Percentiles rank a stretch among this genome's conserved stretches.
phyloP scores from a whole-genome alignment of 2,329 filamentous ascomycete species.

The Epichloe gansuensis region DNA sequence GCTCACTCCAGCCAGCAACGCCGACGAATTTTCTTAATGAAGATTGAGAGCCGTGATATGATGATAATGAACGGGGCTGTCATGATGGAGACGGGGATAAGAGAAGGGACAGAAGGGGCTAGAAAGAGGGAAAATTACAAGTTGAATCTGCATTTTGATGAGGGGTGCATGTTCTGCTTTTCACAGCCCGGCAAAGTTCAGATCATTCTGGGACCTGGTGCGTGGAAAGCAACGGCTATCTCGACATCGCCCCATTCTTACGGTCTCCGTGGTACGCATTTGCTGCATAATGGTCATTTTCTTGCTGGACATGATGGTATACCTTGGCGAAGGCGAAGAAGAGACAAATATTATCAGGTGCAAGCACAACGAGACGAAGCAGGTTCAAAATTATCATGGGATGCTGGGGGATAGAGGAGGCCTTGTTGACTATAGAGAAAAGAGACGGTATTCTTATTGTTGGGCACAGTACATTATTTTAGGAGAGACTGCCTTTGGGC shows the following conservation, averaged over 20 bases:
- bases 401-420: background rate
- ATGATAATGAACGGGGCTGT: background rate
- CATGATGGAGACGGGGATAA: background rate
- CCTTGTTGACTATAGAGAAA: background rate
- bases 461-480: background rate
- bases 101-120: background rate
- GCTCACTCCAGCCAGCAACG: constrained; percentile 18
- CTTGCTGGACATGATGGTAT: background rate
- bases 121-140: background rate
- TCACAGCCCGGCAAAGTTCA: background rate
- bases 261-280: background rate
- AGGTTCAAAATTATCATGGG: background rate
- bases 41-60: constrained; percentile 3
- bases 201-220: background rate
- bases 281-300: background rate
- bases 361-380: background rate
- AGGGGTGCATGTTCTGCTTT: background rate
- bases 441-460: background rate
- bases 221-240: background rate
- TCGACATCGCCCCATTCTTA: background rate
- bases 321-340: background rate
- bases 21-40: constrained; percentile 35
- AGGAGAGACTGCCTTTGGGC: background rate
- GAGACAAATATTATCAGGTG: background rate
- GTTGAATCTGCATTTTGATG: background rate